Base-by-base conservation (phyloP, 1,284 basidiomycete genomes). In the Singerocomus inundabilis region DNA sequence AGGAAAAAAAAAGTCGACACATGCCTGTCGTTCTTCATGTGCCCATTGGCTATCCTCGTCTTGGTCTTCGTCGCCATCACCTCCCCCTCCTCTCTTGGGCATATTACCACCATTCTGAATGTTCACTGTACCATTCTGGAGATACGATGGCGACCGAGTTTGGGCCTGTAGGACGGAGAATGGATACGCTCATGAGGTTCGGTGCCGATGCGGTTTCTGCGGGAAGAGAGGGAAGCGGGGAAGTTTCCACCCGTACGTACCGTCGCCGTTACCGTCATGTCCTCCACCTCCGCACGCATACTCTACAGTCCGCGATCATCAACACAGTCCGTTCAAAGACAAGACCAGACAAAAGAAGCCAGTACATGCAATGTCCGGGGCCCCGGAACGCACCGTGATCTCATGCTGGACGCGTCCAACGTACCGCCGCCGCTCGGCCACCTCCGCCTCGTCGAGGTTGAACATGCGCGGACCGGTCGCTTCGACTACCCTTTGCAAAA, bases 381-480 rank as follows among this genome's bases (percentile, higher is more conserved):
- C n/a, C n/a, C n/a, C n/a, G n/a, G n/a, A n/a, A 76, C 88, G 70
- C 69, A 94, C 92, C 78, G 86, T 77, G 50, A 94, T 83, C 59
- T 92, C 85, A 45, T 69, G 73, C 48, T 82, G 80, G 32, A 93
- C 86, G 50, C 82, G 77, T 33, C 75, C 72, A 5, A 96, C 87
- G 60, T 94, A 94, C 49, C 73, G 76, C 49, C 88, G 76, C 45
- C 93, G 76, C 49, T 81, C 75, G 40, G 77, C 72, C 8, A 96
- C 86, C 62, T 95, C 91, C 25, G 69, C 62, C 35, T 86, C 82
- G 40, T 84, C 81, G 34, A 96, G 75, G 2, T 91, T 90, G 69
- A 94, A 94, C 66, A 87, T 74, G n/a, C 87, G 80, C 6, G 91
- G 85, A 33, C 88, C 90, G 0, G 82, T 85, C 21, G 84, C 80